Evolutionary conservation across 2,329 filamentous ascomycete species (phyloP), one percentile per base, ranked within the genome.

Genomic region (Diplodia seriata): DNA sequence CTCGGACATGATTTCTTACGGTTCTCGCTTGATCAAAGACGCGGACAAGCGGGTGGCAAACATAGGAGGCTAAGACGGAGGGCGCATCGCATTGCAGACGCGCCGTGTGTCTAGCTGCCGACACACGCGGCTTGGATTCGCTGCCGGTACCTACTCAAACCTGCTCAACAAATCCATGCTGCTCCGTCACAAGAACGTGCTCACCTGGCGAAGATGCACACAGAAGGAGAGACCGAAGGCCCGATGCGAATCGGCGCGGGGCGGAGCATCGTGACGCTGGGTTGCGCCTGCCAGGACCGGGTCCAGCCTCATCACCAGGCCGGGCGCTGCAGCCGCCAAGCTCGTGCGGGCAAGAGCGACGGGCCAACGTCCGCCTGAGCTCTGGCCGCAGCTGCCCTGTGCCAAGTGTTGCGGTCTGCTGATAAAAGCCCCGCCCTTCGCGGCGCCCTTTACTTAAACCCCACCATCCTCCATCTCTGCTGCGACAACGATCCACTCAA

Each of bases 31-130:
- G 29, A 51, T 26, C 29, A 62, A 18, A 11, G 59, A 23, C 36
- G 31, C 59, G 29, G 12, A 47, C 31, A 29, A 11, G 31, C 43
- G 59, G 59, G 59, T 51, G 59, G 59, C 59, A 51, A 63, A 63
- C 47, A 36, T 14, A 29, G 15, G n/a, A 14, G 20, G 55, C 36
- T 29, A 57, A 26, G 56, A 49, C 38, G 15, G 40, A 20, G 20
- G 59, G 40, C 47, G 43, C 59, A 63, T 63, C 53, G 43, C 59
- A 63, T 63, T 63, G 59, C 59, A 63, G 59, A 29, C 38, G 59
- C 47, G 59, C 47, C 50, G 57, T 36, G 43, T 26, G 55, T 18
- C 38, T 15, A 43, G 55, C 31, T 47, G 55, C 38, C 55, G 6
- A n/a, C 38, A 23, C 31, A 56, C 11, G 54, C 54, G 26, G 57